Base-by-base conservation (phyloP, 768 basidiomycete genomes). In the Boletus eberwhitei region DNA sequence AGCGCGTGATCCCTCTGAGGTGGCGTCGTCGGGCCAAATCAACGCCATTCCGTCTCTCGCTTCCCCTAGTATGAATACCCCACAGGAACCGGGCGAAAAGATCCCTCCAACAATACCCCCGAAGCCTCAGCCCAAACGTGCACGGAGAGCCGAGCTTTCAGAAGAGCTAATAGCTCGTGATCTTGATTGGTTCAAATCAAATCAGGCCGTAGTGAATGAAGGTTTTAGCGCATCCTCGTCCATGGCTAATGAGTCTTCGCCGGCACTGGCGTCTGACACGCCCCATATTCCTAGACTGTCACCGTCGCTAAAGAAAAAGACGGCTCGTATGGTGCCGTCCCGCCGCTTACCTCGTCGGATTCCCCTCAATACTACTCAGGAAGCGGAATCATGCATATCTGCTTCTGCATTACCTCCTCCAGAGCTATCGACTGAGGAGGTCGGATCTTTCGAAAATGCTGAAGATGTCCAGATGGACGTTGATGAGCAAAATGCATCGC, bases 81-180 rank as follows among this genome's bases (percentile, higher is more conserved):
- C 46, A 4, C 50, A 50, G 3, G 39, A 42, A 24, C 42, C n/a
- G 3, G 17, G 32, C 7, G 51, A 29, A 53, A 42, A 19, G 8
- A 14, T 29, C 17, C 39, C 59, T 2, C 9, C 57, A 9, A 16
- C 52, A 7, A 34, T 50, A 32, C 13, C 48, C 8, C 29, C 47
- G 14, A 70, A 59, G 21, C 71, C 63, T 37, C 64, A 71, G 4
- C 69, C 71, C 13, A 71, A 60, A 42, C 69, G 69, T 24, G 31
- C 36, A 31, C 57, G 59, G 36, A 59, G 47, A 54, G 52, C 59
- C 4, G 63, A 65, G 21, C 55, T 71, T 31, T 32, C 61, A 8
- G 63, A 66, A 17, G 59, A 58, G 9, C 55, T 72, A 14, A 41
- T 62, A 34, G 62, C 67, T 14, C 69, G 69, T 36, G 69, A 71